Base-by-base conservation (phyloP, 371 early-diverging fungal genomes). In the Mucor piriformis region DNA sequence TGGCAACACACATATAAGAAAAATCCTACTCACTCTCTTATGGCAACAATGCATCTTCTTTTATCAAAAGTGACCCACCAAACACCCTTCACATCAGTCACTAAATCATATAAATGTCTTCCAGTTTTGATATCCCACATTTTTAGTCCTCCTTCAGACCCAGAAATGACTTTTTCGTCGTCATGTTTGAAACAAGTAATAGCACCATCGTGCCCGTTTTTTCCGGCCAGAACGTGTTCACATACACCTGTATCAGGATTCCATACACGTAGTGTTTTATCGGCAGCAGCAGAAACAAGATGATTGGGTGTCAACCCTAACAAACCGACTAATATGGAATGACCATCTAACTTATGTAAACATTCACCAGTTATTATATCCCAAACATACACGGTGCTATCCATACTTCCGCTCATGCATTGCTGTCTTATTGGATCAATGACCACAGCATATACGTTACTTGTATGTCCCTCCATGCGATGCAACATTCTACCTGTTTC, bases 141-240 rank as follows among this genome's bases (percentile, higher is more conserved):
- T 65, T 95, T 97, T 21, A 98, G 76, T 2, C 92, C 92, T n/a
- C 92, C 92, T 59, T 95, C 97, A 5, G 93, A 91, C 0, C 98
- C 97, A 7, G 93, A 93, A 15, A 97, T 92, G 10, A 96, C 89
- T 56, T 94, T 94, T 50, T 84, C 75, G 3, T 81, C 85, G 62
- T 98, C 96, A 67, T 94, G 92, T 65, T 95, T 95, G 76, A 98
- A 93, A 54, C 95, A 96, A 1, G 97, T 98, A 50, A 98, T 96
- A 18, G 98, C 94, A 2, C 88, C 90, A 13, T 79, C 51, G 66
- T 95, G 93, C 11, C 70, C 70, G 67, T 93, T 91, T 18, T 37
- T 47, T 15, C 79, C 79, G 8, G 80, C 78, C 23, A 95, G 76
- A 11, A 85, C 82, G 27, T 85, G 83, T 27, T 79, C 61, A 63